phyloP scores from a whole-genome alignment of 2,329 filamentous ascomycete species.

The Ascochyta clinopodiicola region DNA sequence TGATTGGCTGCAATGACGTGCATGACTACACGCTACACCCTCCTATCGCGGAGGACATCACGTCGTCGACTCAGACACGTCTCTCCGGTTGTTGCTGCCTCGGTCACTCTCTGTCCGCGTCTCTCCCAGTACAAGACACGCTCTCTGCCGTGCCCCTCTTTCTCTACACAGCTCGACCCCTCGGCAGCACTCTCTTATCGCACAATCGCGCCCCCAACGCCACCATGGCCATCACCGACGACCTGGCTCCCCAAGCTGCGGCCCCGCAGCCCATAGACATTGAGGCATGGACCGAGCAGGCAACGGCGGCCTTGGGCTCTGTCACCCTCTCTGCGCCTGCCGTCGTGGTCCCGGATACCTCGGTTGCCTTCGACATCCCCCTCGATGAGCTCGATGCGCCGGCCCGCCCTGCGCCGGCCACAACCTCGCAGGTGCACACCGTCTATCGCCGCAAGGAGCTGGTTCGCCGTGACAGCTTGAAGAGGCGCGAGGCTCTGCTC shows the following conservation, averaged over 20 bases:
- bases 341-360: constrained; percentile 57
- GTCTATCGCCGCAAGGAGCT: constrained; percentile 61
- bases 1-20: constrained; percentile 38
- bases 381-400: constrained; percentile 65
- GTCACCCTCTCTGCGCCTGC: constrained; percentile 48
- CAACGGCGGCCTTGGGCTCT: constrained; percentile 51
- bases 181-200: constrained; percentile 1
- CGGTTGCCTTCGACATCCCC: constrained; percentile 73
- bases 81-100: constrained; percentile 9
- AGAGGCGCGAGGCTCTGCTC: constrained; percentile 74
- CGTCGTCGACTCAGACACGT: constrained; percentile 22
- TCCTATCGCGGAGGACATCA: constrained; percentile 30
- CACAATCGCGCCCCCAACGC: constrained; percentile 17
- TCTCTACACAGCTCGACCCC: neutral
- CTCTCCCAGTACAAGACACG: neutral
- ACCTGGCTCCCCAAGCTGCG: constrained; percentile 31
- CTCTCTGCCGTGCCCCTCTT: neutral
- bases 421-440: constrained; percentile 52
- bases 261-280: constrained; percentile 48
- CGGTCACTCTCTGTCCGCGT: neutral
- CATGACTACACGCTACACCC: constrained; percentile 22
- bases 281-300: constrained; percentile 58
- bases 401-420: constrained; percentile 38
- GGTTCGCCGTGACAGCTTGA: constrained; percentile 66
- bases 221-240: constrained; percentile 44